Percentiles rank a stretch among this genome's conserved stretches.
Conservation (phyloP, 2,329 filamentous ascomycete species). For the Cladophialophora chaetospira region DNA sequence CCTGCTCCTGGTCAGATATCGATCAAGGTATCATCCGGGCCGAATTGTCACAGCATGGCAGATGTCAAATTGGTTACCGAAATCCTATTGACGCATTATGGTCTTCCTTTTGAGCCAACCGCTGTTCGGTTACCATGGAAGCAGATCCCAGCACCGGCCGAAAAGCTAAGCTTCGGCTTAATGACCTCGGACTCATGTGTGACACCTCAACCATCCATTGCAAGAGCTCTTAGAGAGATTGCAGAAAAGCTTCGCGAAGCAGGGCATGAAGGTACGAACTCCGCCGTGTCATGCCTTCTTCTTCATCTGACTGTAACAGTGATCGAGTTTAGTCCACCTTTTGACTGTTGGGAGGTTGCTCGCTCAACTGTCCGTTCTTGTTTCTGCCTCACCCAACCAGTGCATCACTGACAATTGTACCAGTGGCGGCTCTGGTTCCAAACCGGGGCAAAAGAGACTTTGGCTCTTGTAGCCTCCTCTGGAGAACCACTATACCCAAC, state of each 20-base stretch:
- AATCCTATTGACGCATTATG: conserved; percentile 45
- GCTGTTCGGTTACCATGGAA: conserved; percentile 57
- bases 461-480: conserved; percentile 52
- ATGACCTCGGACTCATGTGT: conserved; percentile 67
- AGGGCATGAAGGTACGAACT: conserved; percentile 23
- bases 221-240: conserved; percentile 50
- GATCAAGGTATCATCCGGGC: conserved; percentile 56
- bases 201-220: conserved; percentile 65
- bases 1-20: conserved; percentile 25
- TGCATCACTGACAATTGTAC: conserved; percentile 48
- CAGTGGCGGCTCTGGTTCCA: conserved; percentile 60
- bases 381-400: conserved; percentile 51
- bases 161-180: conserved; percentile 58
- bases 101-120: conserved; percentile 57
- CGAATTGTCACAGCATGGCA: conserved; percentile 55
- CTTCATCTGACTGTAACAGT: conserved; percentile 13
- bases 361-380: conserved; percentile 31
- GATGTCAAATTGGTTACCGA: conserved; percentile 51
- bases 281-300: neutral
- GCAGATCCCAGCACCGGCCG: conserved; percentile 21
- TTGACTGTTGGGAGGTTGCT: conserved; percentile 26
- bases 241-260: conserved; percentile 45
- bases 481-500: conserved; percentile 63
- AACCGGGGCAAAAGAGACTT: conserved; percentile 61
- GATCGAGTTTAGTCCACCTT: conserved; percentile 22